These are phyloP conservation scores for Penium margaritaceum DNA, from an alignment of 139 green algal species.

Conservation along the genomic window DNA sequence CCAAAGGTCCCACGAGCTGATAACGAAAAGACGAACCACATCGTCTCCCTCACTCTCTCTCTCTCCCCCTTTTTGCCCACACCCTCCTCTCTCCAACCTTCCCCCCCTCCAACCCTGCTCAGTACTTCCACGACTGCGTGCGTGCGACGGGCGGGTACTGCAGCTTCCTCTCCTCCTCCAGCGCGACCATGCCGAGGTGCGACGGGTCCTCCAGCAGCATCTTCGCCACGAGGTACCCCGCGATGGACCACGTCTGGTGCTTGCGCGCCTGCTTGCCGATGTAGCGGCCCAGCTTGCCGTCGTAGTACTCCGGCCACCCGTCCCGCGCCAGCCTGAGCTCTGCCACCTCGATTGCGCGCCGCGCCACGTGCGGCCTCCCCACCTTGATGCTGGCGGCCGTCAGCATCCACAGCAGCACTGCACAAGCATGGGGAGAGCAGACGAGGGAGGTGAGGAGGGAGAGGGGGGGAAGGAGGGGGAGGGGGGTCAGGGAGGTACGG, in stretches of 20 bases:
- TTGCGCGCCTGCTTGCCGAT: conserved; percentile 43
- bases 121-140: conserved; percentile 34
- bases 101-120: not conserved
- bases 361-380: conserved; percentile 32
- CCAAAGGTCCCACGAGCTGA: too few species aligned
- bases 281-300: conserved; percentile 39
- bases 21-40: too few species aligned
- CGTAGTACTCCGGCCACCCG: conserved; percentile 46
- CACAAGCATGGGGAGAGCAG: too few species aligned
- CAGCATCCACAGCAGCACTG: conserved; percentile 44
- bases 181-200: conserved; percentile 21
- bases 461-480: too few species aligned
- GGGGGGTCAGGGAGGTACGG: too few species aligned
- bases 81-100: too few species aligned
- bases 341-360: conserved; percentile 28
- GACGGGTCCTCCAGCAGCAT: conserved; percentile 48
- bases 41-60: too few species aligned
- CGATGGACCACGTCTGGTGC: conserved; percentile 43
- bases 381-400: conserved; percentile 36
- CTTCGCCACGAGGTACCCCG: conserved; percentile 43
- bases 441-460: too few species aligned
- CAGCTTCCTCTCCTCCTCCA: conserved; percentile 44
- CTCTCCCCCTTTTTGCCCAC: too few species aligned
- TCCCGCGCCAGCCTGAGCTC: conserved; percentile 29
- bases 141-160: conserved; percentile 14